Evolutionary conservation across 1,284 basidiomycete genomes (phyloP).

Genomic region (Macrocybe sp.): DNA sequence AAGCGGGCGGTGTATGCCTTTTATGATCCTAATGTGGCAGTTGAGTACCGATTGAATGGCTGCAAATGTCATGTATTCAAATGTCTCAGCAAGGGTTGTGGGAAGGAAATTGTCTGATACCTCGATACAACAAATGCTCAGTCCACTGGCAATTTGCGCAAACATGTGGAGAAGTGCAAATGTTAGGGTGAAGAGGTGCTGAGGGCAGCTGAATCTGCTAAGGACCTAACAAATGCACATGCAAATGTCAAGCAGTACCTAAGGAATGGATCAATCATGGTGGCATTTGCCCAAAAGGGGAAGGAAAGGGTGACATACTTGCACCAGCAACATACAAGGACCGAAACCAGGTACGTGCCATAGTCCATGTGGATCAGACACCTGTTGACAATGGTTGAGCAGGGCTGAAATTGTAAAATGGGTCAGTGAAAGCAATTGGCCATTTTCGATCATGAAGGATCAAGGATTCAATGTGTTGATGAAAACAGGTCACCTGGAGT

Average conservation of each 20-base stretch:
- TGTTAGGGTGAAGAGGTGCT: slow-evolving; percentile 21
- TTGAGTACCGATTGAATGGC: slow-evolving; percentile 9
- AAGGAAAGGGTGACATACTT: slow-evolving; percentile 7
- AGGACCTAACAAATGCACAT: neutral
- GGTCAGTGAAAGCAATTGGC: slow-evolving; percentile 17
- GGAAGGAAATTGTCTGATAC: slow-evolving; percentile 15
- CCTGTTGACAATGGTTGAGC: slow-evolving; percentile 4
- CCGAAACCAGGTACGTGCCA: slow-evolving; percentile 12
- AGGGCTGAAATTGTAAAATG: slow-evolving; percentile 17
- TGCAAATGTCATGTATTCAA: slow-evolving; percentile 19
- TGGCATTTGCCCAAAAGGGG: neutral
- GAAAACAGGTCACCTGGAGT: slow-evolving; percentile 16
- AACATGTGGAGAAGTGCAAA: slow-evolving; percentile 23
- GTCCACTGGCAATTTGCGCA: slow-evolving; percentile 25
- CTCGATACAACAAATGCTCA: slow-evolving; percentile 13
- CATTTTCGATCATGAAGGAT: slow-evolving; percentile 16
- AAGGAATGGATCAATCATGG: slow-evolving; percentile 5
- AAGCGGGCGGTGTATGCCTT: slow-evolving; percentile 25
- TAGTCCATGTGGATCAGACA: slow-evolving; percentile 4
- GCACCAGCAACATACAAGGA: slow-evolving; percentile 1
- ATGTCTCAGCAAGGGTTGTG: slow-evolving; percentile 19
- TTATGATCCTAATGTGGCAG: slow-evolving; percentile 14
- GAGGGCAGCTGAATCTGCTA: slow-evolving; percentile 1
- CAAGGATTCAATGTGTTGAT: slow-evolving; percentile 15
- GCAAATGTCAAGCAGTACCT: neutral